These are phyloP conservation scores for Mortierella sp. DNA, from an alignment of 371 early-diverging fungal species.

Conservation along the genomic window DNA sequence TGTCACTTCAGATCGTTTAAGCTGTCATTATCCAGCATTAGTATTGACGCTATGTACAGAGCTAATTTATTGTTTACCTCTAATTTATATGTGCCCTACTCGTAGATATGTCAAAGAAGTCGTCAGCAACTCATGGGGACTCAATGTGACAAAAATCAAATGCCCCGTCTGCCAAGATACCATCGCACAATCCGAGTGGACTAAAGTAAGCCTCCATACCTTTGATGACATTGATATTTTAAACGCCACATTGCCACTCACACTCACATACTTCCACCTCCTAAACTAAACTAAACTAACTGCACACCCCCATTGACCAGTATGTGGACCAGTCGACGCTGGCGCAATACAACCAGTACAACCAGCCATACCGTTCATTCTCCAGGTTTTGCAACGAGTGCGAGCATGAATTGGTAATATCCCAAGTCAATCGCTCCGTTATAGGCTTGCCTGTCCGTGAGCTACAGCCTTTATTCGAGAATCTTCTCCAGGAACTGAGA, in stretches of 20 bases:
- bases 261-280: too few species aligned
- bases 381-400: conserved; percentile 72
- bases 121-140: conserved; percentile 77
- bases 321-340: conserved; percentile 58
- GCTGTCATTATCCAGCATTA: too few species aligned
- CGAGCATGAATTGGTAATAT: conserved; percentile 66
- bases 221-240: background rate
- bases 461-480: conserved; percentile 30
- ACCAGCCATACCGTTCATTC: conserved; percentile 75
- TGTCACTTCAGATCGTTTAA: too few species aligned
- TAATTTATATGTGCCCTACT: background rate
- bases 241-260: background rate
- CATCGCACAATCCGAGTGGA: conserved; percentile 74
- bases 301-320: conserved; percentile 23
- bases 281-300: background rate
- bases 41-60: too few species aligned
- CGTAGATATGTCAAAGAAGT: conserved; percentile 75
- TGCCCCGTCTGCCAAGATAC: conserved; percentile 76
- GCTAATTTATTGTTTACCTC: background rate
- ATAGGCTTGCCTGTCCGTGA: conserved; percentile 21
- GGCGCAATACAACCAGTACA: conserved; percentile 69
- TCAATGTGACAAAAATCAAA: conserved; percentile 72
- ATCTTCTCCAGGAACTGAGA: conserved; percentile 9
- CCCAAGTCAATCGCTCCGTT: conserved; percentile 23
- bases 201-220: conserved; percentile 52